Percentiles rank a stretch among this genome's conserved stretches.
Conservation (phyloP, 2,329 filamentous ascomycete genomes). For the Fusarium equiseti region DNA sequence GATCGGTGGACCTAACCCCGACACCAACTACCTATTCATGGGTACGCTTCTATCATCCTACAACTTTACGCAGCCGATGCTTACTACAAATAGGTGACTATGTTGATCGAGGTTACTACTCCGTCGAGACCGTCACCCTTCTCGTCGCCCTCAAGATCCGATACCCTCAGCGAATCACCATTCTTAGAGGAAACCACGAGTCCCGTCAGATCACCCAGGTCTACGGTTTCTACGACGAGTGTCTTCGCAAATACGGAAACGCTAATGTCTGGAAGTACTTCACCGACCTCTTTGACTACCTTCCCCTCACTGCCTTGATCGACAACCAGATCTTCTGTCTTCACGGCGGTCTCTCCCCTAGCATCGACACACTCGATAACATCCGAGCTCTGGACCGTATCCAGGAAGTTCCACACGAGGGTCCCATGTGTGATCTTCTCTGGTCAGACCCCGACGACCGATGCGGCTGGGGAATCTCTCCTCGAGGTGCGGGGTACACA, state of each 20-base stretch:
- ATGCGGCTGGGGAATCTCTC: constrained; percentile 95
- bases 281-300: constrained; percentile 98
- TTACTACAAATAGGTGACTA: constrained; percentile 79
- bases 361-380: constrained; percentile 94
- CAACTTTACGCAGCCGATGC: constrained; percentile 11
- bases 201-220: constrained; percentile 99
- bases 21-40: constrained; percentile 99
- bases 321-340: constrained; percentile 99
- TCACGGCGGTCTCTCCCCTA: constrained; percentile 96
- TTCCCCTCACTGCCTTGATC: constrained; percentile 95
- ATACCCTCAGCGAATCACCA: constrained; percentile 97
- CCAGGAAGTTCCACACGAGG: constrained; percentile 98
- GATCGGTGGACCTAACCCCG: constrained; percentile 96
- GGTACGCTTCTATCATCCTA: constrained; percentile 65
- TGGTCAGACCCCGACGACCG: constrained; percentile 99
- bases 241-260: constrained; percentile 97
- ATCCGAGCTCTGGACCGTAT: constrained; percentile 95
- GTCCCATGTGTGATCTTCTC: constrained; percentile 96
- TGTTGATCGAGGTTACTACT: constrained; percentile 98
- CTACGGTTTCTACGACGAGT: constrained; percentile 99
- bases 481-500: constrained; percentile 93
- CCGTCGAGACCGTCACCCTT: constrained; percentile 96
- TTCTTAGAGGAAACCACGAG: constrained; percentile 98
- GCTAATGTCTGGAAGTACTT: constrained; percentile 99
- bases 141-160: constrained; percentile 97